A percentile compares a stretch with the other conserved stretches of the same genome.
Conservation (phyloP, 2,329 filamentous ascomycete species). For the Fusarium sp. region DNA sequence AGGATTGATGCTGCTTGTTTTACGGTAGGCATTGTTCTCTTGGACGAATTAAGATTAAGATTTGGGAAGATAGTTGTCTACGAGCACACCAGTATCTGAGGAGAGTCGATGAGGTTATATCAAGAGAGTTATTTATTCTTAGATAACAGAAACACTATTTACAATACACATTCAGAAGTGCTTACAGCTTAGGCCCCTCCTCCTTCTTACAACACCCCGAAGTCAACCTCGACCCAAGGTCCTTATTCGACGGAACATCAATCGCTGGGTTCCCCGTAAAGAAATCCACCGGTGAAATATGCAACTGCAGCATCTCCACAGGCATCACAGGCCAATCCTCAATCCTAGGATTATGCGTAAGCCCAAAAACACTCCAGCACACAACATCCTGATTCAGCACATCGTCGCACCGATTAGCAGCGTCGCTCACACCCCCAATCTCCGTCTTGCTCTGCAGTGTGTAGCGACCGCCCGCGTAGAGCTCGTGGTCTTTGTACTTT, state of each 20-base stretch:
- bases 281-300: constrained; percentile 18
- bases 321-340: constrained; percentile 28
- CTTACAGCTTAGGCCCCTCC: constrained; percentile 4
- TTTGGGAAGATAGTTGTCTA: too few species aligned
- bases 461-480: constrained; percentile 60
- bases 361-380: constrained; percentile 20
- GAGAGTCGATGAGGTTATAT: too few species aligned
- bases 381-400: constrained; percentile 26
- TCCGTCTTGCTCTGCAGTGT: constrained; percentile 48
- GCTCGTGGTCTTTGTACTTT: constrained; percentile 59
- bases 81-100: too few species aligned
- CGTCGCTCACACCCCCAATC: constrained; percentile 11
- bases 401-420: constrained; percentile 16
- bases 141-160: background rate
- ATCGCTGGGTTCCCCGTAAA: constrained; percentile 16
- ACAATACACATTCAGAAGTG: background rate
- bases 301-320: constrained; percentile 22
- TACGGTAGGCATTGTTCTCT: too few species aligned
- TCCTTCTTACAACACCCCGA: constrained; percentile 17
- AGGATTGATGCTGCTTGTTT: too few species aligned
- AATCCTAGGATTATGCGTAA: constrained; percentile 12
- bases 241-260: constrained; percentile 18
- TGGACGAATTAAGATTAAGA: too few species aligned
- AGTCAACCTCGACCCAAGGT: constrained; percentile 18
- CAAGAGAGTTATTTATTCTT: background rate